Percentiles rank a stretch among this genome's conserved stretches.
phyloP scores from a whole-genome alignment of 257 asterid species.

The Parsonsia alboflavescens region DNA sequence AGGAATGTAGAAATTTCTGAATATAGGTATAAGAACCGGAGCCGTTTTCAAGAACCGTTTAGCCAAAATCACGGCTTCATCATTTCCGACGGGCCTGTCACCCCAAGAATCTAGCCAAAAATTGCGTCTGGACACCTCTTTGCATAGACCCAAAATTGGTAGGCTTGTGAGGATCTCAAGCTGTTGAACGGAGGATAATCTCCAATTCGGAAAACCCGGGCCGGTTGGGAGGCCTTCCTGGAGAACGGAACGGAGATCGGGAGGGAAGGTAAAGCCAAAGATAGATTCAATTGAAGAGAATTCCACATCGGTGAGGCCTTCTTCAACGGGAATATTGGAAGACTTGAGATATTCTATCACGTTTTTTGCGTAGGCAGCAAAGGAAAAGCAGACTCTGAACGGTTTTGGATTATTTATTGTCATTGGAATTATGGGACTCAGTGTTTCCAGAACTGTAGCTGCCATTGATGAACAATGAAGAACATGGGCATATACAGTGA shows the following conservation, averaged over 20 bases:
- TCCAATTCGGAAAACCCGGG: constrained; percentile 86
- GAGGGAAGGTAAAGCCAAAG: constrained; percentile 56
- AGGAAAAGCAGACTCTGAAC: constrained; percentile 65
- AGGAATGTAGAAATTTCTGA: constrained; percentile 57
- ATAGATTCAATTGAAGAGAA: constrained; percentile 50
- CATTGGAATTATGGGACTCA: constrained; percentile 15
- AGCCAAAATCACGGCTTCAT: constrained; percentile 42
- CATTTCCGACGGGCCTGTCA: constrained; percentile 40
- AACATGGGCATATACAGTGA: constrained; percentile 2
- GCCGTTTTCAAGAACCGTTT: constrained; percentile 29
- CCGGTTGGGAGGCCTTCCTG: constrained; percentile 82
- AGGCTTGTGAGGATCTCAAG: constrained; percentile 40
- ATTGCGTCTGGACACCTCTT: constrained; percentile 33
- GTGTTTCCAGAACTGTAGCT: constrained; percentile 13
- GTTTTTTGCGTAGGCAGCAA: constrained; percentile 85
- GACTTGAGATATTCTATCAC: constrained; percentile 43
- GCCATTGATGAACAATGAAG: constrained; percentile 26
- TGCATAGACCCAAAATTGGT: constrained; percentile 53
- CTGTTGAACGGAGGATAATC: constrained; percentile 68
- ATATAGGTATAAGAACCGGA: constrained; percentile 74
- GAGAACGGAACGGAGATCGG: constrained; percentile 81
- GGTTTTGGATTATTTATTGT: constrained; percentile 35
- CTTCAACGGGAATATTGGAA: constrained; percentile 54
- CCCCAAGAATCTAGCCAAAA: constrained; percentile 78
- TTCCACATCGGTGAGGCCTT: constrained; percentile 63